Evolutionary conservation across 139 green algal species (phyloP), one percentile per base, ranked within the genome.

Genomic region (Zygnema cylindricum): DNA sequence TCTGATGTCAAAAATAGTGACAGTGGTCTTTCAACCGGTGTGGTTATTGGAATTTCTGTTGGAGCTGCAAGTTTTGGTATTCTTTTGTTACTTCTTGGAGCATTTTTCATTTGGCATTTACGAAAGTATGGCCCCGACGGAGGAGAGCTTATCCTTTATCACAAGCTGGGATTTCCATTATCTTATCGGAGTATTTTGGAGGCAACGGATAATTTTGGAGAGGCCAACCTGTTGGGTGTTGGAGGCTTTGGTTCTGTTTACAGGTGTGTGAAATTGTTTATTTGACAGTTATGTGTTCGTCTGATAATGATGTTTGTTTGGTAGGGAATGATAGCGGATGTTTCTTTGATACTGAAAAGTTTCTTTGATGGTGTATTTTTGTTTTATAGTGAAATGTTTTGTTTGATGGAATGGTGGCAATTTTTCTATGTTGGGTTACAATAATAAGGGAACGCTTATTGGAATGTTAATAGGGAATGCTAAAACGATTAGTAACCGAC

Each of bases 211-310:
- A 43, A 43, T 16, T 79, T 79, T 16, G 11, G 38, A 7, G 71
- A 79, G 3, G 71, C 36, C 3, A 54, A 79, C 16, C 71, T 79
- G 71, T 43, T 79, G 71, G 71, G 71, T 23, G 38, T 54, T 11
- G 71, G 71, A 23, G 71, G 71, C 7, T 79, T 79, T 16, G 71
- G 71, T 16, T 79, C 36, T 3, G 71, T 79, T 54, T 79, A 79
- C 71, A 3, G 71, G 71, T 43, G 16, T 16, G 71, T 79, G 7
- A n/a, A 25, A 25, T 30, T 73, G 57, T 30, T 30, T 73, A 30
- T 30, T 30, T 73, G 57, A 25, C 57, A 25, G 30, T 30, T 35
- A 35, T 30, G 57, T 25, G 30, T 25, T 30, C 25, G 30, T 73
- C 30, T 73, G 30, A 30, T 30, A 35, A 25, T 25, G 30, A 25